These are phyloP conservation scores for Eucalyptus pauciflora DNA, from an alignment of 345 rosid species.

Conservation along the genomic window DNA sequence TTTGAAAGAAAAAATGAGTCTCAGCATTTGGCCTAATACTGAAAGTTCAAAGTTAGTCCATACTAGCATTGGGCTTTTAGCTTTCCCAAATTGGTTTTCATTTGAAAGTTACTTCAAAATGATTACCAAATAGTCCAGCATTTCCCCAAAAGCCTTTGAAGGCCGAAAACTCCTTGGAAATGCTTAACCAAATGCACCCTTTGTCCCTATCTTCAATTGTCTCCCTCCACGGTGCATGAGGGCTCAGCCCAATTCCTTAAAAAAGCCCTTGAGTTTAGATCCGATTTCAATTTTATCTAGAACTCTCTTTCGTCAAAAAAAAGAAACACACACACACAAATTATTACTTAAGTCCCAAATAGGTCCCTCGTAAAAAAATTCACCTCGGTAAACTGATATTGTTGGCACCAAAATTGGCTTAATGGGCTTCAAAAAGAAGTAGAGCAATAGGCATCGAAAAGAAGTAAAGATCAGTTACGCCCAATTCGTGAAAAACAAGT, in stretches of 20 bases:
- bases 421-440: too few species aligned
- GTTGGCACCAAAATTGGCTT: too few species aligned
- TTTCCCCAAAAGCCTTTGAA: too few species aligned
- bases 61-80: too few species aligned
- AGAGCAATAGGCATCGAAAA: too few species aligned
- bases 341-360: neutral
- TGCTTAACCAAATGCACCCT: rapidly evolving
- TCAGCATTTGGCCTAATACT: rapidly evolving
- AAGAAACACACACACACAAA: neutral
- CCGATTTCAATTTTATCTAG: neutral
- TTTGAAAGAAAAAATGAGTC: too few species aligned
- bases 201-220: neutral
- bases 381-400: neutral
- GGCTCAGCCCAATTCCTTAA: neutral
- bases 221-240: neutral
- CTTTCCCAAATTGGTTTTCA: rapidly evolving
- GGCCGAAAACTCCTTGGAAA: rapidly evolving
- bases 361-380: neutral
- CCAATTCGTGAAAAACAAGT: too few species aligned
- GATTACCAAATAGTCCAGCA: rapidly evolving
- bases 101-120: too few species aligned
- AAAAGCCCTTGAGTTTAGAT: neutral
- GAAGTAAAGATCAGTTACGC: too few species aligned
- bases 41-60: rapidly evolving
- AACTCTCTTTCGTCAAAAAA: neutral